Conservation (phyloP, 2,329 filamentous ascomycete genomes). For the Colletotrichum sp. region DNA sequence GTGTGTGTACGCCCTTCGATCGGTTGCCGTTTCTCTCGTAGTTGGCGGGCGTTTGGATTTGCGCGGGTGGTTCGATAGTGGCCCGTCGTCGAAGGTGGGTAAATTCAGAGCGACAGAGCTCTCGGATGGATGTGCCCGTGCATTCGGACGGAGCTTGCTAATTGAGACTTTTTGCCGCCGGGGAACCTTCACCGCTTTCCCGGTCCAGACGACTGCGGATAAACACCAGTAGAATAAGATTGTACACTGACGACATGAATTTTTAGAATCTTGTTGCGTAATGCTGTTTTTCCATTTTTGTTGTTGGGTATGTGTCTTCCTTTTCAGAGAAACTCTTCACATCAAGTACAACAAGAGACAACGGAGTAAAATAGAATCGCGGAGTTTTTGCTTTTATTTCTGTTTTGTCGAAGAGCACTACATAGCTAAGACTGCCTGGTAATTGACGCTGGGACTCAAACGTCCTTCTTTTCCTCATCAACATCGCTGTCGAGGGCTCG, state of each 20-base stretch:
- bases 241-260: neutral
- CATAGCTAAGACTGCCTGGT: neutral
- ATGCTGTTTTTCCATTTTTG: neutral
- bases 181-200: neutral
- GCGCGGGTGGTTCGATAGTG: slow-evolving; percentile 12
- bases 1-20: neutral
- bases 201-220: neutral
- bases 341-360: neutral
- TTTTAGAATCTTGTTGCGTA: neutral
- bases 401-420: neutral
- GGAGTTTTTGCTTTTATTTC: neutral
- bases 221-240: neutral
- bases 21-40: neutral
- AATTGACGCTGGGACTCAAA: neutral
- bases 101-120: neutral
- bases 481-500: slow-evolving; percentile 5
- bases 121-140: neutral
- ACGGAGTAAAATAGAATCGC: neutral
- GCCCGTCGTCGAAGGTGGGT: neutral
- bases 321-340: neutral
- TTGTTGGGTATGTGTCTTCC: neutral
- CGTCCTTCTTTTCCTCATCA: slow-evolving; percentile 19
- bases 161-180: slow-evolving; percentile 17
- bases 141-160: slow-evolving; percentile 13
- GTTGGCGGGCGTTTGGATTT: neutral